These are phyloP conservation scores for Asterophora lycoperdoides DNA, from an alignment of 768 basidiomycete species.

Conservation along the genomic window DNA sequence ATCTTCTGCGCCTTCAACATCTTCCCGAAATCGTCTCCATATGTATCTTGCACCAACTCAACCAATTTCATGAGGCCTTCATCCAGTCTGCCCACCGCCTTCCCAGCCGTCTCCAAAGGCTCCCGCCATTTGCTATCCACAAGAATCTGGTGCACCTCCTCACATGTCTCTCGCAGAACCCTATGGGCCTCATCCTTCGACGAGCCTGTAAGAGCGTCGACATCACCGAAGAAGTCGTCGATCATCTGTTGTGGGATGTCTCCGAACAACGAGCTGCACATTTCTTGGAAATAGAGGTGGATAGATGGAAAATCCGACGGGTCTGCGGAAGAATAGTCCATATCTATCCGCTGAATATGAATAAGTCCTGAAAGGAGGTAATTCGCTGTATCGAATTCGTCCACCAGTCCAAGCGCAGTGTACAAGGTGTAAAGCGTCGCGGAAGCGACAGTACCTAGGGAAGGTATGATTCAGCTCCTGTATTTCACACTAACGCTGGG, in stretches of 20 bases:
- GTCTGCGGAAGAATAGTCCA: constrained; percentile 23
- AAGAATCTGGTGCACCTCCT: constrained; percentile 28
- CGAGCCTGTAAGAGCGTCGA: constrained; percentile 10
- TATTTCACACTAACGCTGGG: background rate
- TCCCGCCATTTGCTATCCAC: constrained; percentile 16
- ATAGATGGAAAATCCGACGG: constrained; percentile 21
- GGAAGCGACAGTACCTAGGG: constrained; percentile 8
- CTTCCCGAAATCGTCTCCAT: constrained; percentile 19
- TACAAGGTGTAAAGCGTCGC: constrained; percentile 8
- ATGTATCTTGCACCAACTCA: constrained; percentile 20
- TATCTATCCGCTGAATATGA: constrained; percentile 28
- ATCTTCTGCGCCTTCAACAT: constrained; percentile 24
- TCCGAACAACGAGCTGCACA: constrained; percentile 22
- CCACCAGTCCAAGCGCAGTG: constrained; percentile 21
- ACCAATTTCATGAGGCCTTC: constrained; percentile 20
- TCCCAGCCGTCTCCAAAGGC: constrained; percentile 19
- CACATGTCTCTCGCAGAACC: constrained; percentile 22
- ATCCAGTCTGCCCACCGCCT: constrained; percentile 16
- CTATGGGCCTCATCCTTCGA: constrained; percentile 22
- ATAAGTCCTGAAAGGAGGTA: constrained; percentile 26
- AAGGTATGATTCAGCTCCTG: background rate
- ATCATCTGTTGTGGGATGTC: constrained; percentile 16
- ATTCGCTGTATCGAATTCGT: constrained; percentile 25
- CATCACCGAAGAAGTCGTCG: constrained; percentile 10
- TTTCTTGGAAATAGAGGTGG: constrained; percentile 23